phyloP scores from a whole-genome alignment of 306 rosid species.

The Gleditsia sinensis region DNA sequence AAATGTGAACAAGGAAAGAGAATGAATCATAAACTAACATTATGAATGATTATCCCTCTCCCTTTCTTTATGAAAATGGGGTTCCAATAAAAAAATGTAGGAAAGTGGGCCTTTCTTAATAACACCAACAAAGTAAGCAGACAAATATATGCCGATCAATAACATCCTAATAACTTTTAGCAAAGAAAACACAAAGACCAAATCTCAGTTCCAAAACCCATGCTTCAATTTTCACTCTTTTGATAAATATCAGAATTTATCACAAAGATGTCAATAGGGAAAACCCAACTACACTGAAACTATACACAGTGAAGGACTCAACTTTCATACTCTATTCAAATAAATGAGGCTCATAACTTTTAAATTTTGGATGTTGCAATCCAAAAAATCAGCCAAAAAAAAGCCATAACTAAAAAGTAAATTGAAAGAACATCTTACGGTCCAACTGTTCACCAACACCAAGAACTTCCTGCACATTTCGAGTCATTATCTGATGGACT shows the following conservation, averaged over 20 bases:
- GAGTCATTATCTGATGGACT: slow-evolving; percentile 99
- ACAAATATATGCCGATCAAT: slow-evolving; percentile 13
- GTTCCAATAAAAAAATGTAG: neutral
- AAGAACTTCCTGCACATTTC: slow-evolving; percentile 99
- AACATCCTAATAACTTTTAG: neutral
- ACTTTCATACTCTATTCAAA: slow-evolving; percentile 10
- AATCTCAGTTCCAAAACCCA: slow-evolving; percentile 6
- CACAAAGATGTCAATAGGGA: neutral
- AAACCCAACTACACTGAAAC: slow-evolving; percentile 26
- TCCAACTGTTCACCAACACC: slow-evolving; percentile 99
- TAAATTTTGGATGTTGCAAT: neutral
- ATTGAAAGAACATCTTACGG: slow-evolving; percentile 66
- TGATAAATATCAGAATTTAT: neutral
- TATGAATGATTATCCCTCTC: neutral
- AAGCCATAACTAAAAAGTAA: slow-evolving; percentile 27
- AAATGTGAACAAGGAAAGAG: neutral
- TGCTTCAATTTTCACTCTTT: neutral
- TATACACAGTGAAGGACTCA: slow-evolving; percentile 1
- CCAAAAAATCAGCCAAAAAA: slow-evolving; percentile 30
- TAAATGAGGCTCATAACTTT: neutral
- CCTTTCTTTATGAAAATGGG: neutral
- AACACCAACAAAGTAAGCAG: slow-evolving; percentile 20
- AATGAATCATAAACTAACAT: neutral
- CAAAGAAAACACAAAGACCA: neutral
- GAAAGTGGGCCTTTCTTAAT: neutral